A percentile compares a stretch with the other conserved stretches of the same genome.
Conservation (phyloP, 257 asterid species). For the Knoxia roxburghii region DNA sequence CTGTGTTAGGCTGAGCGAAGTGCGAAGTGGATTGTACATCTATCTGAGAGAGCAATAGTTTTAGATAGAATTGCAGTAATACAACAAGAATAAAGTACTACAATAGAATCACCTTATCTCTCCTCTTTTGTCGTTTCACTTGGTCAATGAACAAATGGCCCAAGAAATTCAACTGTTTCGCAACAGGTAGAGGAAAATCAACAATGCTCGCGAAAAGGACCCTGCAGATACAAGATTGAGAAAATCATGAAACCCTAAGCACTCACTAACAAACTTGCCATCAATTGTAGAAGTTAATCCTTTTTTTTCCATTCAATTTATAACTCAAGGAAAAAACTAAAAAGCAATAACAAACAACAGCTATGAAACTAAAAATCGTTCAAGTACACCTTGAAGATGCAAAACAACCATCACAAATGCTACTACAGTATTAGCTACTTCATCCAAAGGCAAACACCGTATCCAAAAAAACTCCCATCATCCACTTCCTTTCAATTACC, state of each 20-base stretch:
- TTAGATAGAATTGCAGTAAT: background rate
- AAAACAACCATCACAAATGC: too few relatives aligned
- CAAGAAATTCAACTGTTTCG: slow-evolving; percentile 32
- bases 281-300: background rate
- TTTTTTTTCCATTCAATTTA: background rate
- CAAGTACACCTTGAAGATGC: background rate
- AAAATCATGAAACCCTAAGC: background rate
- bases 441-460: too few relatives aligned
- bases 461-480: too few relatives aligned
- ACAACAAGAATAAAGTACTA: background rate
- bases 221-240: slow-evolving; percentile 37
- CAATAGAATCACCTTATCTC: slow-evolving; percentile 40
- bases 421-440: too few relatives aligned
- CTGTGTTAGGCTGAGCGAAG: slow-evolving; percentile 76
- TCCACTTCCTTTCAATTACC: too few relatives aligned
- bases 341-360: background rate
- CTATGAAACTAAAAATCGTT: too few relatives aligned
- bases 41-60: slow-evolving; percentile 36
- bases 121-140: slow-evolving; percentile 44
- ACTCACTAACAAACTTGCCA: background rate
- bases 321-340: background rate
- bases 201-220: slow-evolving; percentile 50
- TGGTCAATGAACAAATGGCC: slow-evolving; percentile 64
- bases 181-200: slow-evolving; percentile 32
- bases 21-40: slow-evolving; percentile 83